Evolutionary conservation across 2,329 filamentous ascomycete genomes (phyloP), one percentile per base, ranked within the genome.

Genomic region (Trichophaea hybrida): DNA sequence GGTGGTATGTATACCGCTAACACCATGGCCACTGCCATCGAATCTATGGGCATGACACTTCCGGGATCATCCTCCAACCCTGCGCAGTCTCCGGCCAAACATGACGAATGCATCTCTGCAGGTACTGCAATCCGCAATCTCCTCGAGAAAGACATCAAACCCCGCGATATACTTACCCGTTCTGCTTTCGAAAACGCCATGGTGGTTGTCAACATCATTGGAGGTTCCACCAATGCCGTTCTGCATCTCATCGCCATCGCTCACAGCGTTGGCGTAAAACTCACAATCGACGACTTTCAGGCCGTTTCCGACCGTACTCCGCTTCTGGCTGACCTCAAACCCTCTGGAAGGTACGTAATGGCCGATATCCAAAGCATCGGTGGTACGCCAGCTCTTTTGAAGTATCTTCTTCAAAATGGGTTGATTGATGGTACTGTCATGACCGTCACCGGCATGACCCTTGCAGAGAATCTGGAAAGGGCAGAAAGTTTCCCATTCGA

Each of bases 211-310:
- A 90, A 84, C 71, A 85, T 91, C 68, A 86, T 88, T 2, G 87
- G 87, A 57, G 87, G 87, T 64, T 89, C 85, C 69, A 93, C 87
- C 65, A 93, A 93, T 72, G 87, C 87, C 43, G 87, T 93, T 38
- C 80, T 93, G 50, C 87, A 93, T 72, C 74, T 93, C 52, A 87
- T 93, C 70, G 87, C 87, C 69, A 89, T 91, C 59, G 87, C 87
- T 62, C 84, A 91, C 73, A 79, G 84, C 5, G 86, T 88, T 24
- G 87, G 86, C 68, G 79, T 93, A 71, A 86, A 88, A 72, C 80
- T 93, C 58, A 88, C 84, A 51, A 84, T 93, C 61, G 87, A 93
- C 67, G 87, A 93, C 74, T 91, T 91, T 80, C 87, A 93, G 74
- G 75, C 78, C 67, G 85, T 91, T 54, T 88, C 85, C 0, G 83